Conservation (phyloP, 495 filamentous ascomycete genomes). For the Annulohypoxylon moriforme region DNA sequence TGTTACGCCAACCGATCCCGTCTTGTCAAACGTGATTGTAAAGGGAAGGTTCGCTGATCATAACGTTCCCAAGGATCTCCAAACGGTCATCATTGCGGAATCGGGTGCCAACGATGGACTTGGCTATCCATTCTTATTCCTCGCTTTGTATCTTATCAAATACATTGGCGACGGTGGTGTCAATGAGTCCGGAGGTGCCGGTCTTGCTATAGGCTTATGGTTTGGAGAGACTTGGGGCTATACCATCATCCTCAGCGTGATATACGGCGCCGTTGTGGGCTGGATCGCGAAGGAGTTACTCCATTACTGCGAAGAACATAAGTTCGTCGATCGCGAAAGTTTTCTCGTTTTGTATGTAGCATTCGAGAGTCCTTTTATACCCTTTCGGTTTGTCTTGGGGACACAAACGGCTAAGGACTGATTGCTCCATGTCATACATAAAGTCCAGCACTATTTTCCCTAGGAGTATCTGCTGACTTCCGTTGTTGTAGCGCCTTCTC, state of each 20-base stretch:
- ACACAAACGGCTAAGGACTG: too few species aligned
- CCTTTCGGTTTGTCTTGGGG: too few species aligned
- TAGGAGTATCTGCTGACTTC: too few species aligned
- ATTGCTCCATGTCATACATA: too few species aligned
- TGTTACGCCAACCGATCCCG: slow-evolving; percentile 91
- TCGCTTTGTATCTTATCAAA: slow-evolving; percentile 85
- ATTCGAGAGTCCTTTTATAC: too few species aligned
- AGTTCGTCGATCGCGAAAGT: slow-evolving; percentile 88
- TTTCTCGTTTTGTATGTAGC: slow-evolving; percentile 91
- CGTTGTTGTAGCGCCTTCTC: too few species aligned
- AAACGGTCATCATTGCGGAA: slow-evolving; percentile 90
- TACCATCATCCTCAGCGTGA: slow-evolving; percentile 79
- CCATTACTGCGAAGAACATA: slow-evolving; percentile 83
- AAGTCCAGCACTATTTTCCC: too few species aligned
- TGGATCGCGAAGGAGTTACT: slow-evolving; percentile 84
- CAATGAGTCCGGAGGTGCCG: slow-evolving; percentile 63
- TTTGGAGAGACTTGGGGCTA: slow-evolving; percentile 90
- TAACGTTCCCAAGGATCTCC: slow-evolving; percentile 82
- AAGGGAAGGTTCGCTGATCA: slow-evolving; percentile 95
- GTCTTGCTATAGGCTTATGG: slow-evolving; percentile 81
- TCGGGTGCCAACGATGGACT: slow-evolving; percentile 93
- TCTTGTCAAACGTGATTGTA: slow-evolving; percentile 89
- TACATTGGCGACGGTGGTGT: slow-evolving; percentile 69
- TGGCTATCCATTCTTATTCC: slow-evolving; percentile 91
- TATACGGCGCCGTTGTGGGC: slow-evolving; percentile 81